phyloP scores from a whole-genome alignment of 495 filamentous ascomycete genomes.

The Lasiosphaeria miniovina region DNA sequence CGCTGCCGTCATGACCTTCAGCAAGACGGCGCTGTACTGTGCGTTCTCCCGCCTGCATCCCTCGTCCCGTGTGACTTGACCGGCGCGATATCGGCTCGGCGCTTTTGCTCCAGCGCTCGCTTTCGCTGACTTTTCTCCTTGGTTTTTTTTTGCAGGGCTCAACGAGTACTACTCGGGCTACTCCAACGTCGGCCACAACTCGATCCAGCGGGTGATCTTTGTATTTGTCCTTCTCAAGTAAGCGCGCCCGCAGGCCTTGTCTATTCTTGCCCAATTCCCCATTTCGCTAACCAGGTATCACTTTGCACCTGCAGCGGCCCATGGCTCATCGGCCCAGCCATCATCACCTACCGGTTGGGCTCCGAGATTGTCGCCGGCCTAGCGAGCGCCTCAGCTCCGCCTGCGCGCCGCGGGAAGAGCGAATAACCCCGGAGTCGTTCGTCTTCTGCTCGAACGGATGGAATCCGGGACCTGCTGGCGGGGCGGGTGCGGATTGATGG shows the following conservation, averaged over 20 bases:
- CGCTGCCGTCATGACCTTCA: constrained; percentile 74
- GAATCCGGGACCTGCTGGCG: too few species aligned
- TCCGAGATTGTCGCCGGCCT: constrained; percentile 68
- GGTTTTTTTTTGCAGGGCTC: constrained; percentile 50
- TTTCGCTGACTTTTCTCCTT: neutral
- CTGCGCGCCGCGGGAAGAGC: neutral
- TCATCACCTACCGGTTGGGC: constrained; percentile 68
- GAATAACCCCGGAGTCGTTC: neutral
- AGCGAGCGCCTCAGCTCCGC: constrained; percentile 35
- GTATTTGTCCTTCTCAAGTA: constrained; percentile 83
- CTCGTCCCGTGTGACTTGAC: too few species aligned
- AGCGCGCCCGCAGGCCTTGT: constrained; percentile 26
- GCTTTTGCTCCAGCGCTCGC: too few species aligned
- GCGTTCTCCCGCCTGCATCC: constrained; percentile 31
- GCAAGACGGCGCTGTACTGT: constrained; percentile 89
- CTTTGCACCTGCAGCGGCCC: constrained; percentile 54
- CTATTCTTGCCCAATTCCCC: neutral
- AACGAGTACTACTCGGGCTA: constrained; percentile 77
- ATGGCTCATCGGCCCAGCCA: constrained; percentile 72
- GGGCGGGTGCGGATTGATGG: too few species aligned
- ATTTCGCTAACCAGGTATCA: neutral
- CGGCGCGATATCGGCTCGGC: too few species aligned
- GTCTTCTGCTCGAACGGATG: too few species aligned
- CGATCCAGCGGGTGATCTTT: constrained; percentile 51
- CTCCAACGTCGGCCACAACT: constrained; percentile 76